phyloP scores from a whole-genome alignment of 257 asterid species.

The Paulownia fortunei region DNA sequence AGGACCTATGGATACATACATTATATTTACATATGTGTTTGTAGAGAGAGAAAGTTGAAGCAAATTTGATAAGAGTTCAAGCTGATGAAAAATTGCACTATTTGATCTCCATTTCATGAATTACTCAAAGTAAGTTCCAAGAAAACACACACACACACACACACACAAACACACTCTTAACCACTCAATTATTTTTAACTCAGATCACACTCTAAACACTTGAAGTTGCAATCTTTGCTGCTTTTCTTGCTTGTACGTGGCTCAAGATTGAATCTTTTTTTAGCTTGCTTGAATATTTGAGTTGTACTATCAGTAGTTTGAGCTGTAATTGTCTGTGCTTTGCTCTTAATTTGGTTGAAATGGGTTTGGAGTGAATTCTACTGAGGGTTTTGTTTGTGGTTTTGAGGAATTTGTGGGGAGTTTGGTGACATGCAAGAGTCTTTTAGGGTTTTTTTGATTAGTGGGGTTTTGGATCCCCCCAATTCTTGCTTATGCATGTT shows the following conservation, averaged over 20 bases:
- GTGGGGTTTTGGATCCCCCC: slow-evolving; percentile 37
- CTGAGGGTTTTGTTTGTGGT: slow-evolving; percentile 31
- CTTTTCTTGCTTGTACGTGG: slow-evolving; percentile 31
- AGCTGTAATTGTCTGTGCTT: slow-evolving; percentile 34
- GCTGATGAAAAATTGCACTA: slow-evolving; percentile 39
- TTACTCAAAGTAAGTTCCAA: slow-evolving; percentile 41
- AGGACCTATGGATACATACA: slow-evolving; percentile 33
- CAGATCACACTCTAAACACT: slow-evolving; percentile 50
- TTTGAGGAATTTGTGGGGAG: slow-evolving; percentile 24
- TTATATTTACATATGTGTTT: slow-evolving; percentile 13
- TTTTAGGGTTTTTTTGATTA: slow-evolving; percentile 35
- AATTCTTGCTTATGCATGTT: slow-evolving; percentile 49
- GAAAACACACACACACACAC: slow-evolving; percentile 28
- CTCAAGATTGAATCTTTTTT: slow-evolving; percentile 25
- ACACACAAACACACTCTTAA: slow-evolving; percentile 25
- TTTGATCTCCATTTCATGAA: slow-evolving; percentile 59
- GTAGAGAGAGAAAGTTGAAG: slow-evolving; percentile 38
- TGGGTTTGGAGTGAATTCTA: slow-evolving; percentile 35
- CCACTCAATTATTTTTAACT: slow-evolving; percentile 35
- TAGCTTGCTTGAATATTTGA: slow-evolving; percentile 33
- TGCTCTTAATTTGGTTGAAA: slow-evolving; percentile 39
- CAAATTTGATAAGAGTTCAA: slow-evolving; percentile 38
- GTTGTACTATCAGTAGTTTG: slow-evolving; percentile 37
- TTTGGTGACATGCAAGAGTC: slow-evolving; percentile 57
- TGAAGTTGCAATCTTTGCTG: slow-evolving; percentile 35